Conservation (phyloP, 305 asterid species). For the Ilex paraguariensis region DNA sequence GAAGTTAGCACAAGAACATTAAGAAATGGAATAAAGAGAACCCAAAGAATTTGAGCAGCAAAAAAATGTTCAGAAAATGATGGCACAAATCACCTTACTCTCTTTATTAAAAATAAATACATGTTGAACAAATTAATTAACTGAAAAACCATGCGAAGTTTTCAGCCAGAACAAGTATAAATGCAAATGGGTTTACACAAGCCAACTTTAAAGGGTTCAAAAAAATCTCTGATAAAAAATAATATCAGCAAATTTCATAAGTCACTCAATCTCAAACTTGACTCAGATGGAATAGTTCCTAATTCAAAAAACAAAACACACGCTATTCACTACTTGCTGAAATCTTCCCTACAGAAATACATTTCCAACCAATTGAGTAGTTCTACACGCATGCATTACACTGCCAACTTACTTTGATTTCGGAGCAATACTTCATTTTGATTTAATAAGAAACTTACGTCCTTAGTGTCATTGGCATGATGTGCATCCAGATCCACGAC, state of each 20-base stretch:
- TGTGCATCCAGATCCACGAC: constrained; percentile 23
- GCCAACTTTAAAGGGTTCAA: no score
- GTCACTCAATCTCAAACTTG: no score
- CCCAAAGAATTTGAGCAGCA: not conserved
- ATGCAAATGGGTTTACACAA: no score
- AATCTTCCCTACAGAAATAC: no score
- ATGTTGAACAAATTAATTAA: no score
- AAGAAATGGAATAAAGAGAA: constrained; percentile 1
- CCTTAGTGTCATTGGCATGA: not conserved
- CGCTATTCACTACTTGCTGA: not conserved
- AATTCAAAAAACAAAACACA: not conserved
- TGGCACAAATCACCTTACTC: not conserved
- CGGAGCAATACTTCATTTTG: no score
- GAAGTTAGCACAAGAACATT: constrained; percentile 9
- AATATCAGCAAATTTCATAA: no score
- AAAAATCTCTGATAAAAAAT: not conserved
- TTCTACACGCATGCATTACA: no score
- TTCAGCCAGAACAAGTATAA: no score
- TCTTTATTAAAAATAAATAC: not conserved
- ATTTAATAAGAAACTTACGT: not conserved
- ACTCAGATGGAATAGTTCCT: not conserved
- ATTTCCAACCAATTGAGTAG: no score
- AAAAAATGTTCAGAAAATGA: not conserved
- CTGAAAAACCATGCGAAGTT: no score
- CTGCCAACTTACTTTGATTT: no score